Conservation (phyloP, 257 asterid genomes). For the Solanum ossicruentum region DNA sequence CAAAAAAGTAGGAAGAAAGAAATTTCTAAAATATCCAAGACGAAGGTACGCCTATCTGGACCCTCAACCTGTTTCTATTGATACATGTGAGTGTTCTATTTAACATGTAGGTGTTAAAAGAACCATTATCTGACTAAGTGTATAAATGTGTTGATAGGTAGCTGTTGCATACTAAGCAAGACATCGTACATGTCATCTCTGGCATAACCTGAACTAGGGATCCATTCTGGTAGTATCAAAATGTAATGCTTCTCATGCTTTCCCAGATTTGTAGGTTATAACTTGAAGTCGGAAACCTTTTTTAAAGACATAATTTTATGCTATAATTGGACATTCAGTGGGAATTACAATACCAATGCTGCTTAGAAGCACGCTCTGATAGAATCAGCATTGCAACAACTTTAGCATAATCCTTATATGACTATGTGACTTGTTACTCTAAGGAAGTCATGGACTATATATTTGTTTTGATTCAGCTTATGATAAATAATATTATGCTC, state of each 20-base stretch:
- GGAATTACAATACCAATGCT: background rate
- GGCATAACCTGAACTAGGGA: background rate
- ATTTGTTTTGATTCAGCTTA: background rate
- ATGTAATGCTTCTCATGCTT: background rate
- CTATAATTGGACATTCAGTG: background rate
- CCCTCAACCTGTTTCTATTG: background rate
- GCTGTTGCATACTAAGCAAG: background rate
- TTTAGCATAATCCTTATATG: background rate
- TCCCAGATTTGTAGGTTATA: background rate
- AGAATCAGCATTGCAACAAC: background rate
- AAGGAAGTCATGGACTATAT: background rate
- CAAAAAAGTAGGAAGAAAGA: conserved; percentile 54
- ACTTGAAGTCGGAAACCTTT: background rate
- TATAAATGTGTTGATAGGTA: background rate
- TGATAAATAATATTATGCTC: background rate
- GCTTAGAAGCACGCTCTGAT: background rate
- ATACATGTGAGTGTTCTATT: background rate
- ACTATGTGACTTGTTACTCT: background rate
- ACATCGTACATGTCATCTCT: background rate
- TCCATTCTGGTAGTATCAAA: background rate
- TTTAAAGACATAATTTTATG: background rate
- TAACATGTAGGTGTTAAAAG: background rate
- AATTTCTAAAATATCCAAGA: conserved; percentile 57
- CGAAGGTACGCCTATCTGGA: conserved; percentile 36
- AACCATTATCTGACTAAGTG: background rate